These are phyloP conservation scores for Penicillium maclennaniae DNA, from an alignment of 495 filamentous ascomycete species.

Conservation along the genomic window DNA sequence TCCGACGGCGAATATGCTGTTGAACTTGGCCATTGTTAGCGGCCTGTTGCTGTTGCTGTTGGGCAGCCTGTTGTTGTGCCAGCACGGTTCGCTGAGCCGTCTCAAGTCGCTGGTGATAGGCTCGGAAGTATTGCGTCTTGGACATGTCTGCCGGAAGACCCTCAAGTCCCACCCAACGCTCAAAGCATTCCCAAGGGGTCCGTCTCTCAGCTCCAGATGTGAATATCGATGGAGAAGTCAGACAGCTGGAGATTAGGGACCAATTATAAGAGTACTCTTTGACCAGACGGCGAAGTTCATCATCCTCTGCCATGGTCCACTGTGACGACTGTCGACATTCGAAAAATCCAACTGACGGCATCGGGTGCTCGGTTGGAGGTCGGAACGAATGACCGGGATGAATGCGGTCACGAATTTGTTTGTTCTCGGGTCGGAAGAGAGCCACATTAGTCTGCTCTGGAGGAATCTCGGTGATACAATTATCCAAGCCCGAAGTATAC, in stretches of 20 bases:
- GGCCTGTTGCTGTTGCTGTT: slow-evolving; percentile 51
- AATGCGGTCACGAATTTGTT: slow-evolving; percentile 80
- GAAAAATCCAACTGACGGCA: slow-evolving; percentile 86
- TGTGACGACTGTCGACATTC: slow-evolving; percentile 81
- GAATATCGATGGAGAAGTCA: slow-evolving; percentile 69
- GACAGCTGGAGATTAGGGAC: slow-evolving; percentile 80
- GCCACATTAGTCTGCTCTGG: slow-evolving; percentile 77
- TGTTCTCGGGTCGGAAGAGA: slow-evolving; percentile 86
- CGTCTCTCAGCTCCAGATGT: slow-evolving; percentile 81
- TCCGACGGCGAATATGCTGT: slow-evolving; percentile 58
- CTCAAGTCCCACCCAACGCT: slow-evolving; percentile 89
- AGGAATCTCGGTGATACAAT: slow-evolving; percentile 47
- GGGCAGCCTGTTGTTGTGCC: slow-evolving; percentile 56
- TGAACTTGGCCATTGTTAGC: slow-evolving; percentile 54
- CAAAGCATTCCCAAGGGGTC: slow-evolving; percentile 98
- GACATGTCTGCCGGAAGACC: slow-evolving; percentile 86
- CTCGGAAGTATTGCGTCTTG: slow-evolving; percentile 87
- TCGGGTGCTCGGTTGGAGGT: slow-evolving; percentile 82
- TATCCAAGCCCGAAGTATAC: slow-evolving; percentile 60
- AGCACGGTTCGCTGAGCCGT: slow-evolving; percentile 65
- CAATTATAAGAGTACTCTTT: slow-evolving; percentile 96
- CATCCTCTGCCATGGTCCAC: slow-evolving; percentile 86
- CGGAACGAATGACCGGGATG: slow-evolving; percentile 91
- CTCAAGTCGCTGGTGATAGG: slow-evolving; percentile 77
- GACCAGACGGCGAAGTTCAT: slow-evolving; percentile 77